Percentiles rank a stretch among this genome's conserved stretches.
Evolutionary conservation across 2,329 filamentous ascomycete genomes (phyloP).

Genomic region (Ilyonectria mors-panacis): DNA sequence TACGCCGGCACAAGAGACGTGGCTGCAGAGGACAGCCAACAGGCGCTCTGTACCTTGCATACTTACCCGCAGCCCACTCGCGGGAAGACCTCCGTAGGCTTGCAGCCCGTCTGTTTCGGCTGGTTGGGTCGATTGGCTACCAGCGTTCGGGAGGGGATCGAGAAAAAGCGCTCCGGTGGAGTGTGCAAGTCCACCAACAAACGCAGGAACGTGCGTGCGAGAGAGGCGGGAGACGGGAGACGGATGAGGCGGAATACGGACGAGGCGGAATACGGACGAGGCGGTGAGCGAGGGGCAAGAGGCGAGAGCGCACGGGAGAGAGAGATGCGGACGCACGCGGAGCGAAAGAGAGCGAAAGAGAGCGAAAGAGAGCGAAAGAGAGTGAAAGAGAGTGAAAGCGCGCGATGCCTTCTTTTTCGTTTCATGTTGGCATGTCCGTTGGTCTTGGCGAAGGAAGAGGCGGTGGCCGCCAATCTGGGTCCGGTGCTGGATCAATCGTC

Average conservation of each 20-base stretch:
- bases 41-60: conserved; percentile 28
- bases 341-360: not conserved
- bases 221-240: not conserved
- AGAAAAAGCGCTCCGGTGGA: not conserved
- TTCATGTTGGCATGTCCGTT: conserved; percentile 15
- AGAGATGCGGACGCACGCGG: not conserved
- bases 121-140: conserved; percentile 16
- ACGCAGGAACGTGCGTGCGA: conserved; percentile 7
- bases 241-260: not conserved
- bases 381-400: not conserved
- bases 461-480: conserved; percentile 10
- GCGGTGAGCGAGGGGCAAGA: not conserved
- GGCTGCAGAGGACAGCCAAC: conserved; percentile 11
- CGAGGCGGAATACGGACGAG: not conserved
- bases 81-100: conserved; percentile 17
- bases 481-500: conserved; percentile 13
- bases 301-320: not conserved
- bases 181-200: not conserved
- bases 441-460: conserved; percentile 24
- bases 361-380: not conserved
- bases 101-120: conserved; percentile 23
- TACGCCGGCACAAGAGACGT: not conserved
- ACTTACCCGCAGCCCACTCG: conserved; percentile 10
- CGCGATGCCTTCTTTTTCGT: conserved; percentile 16
- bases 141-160: not conserved